Evolutionary conservation across 768 basidiomycete species (phyloP).

Genomic region (Mycena epipterygia): DNA sequence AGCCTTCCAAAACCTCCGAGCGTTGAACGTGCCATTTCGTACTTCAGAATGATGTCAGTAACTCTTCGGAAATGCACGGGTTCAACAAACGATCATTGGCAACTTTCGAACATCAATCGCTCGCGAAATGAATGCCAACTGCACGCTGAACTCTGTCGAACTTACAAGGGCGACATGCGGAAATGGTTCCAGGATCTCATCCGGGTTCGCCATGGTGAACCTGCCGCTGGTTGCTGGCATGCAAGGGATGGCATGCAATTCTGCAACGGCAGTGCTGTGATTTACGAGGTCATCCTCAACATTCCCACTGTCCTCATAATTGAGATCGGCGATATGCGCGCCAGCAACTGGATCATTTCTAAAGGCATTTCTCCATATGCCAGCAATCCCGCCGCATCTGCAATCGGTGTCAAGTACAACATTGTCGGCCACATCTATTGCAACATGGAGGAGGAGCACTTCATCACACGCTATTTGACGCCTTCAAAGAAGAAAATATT

Average conservation of each 20-base stretch:
- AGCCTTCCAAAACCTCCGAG: background rate
- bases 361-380: background rate
- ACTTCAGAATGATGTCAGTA: background rate
- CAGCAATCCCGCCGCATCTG: constrained; percentile 1
- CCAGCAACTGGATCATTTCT: background rate
- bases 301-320: background rate
- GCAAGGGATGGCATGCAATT: background rate
- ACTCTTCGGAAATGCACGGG: background rate
- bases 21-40: background rate
- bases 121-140: background rate
- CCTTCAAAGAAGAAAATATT: background rate
- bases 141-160: background rate
- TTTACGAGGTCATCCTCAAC: constrained; percentile 3
- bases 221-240: constrained; percentile 3
- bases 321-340: constrained; percentile 1
- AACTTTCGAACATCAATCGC: background rate
- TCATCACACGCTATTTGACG: constrained; percentile 3
- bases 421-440: constrained; percentile 20
- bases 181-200: constrained; percentile 20
- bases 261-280: background rate
- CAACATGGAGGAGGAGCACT: background rate
- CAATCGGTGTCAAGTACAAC: background rate
- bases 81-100: background rate
- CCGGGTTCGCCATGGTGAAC: background rate
- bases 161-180: background rate